phyloP scores from a whole-genome alignment of 305 asterid genomes.

The Caryopteris hybrid region DNA sequence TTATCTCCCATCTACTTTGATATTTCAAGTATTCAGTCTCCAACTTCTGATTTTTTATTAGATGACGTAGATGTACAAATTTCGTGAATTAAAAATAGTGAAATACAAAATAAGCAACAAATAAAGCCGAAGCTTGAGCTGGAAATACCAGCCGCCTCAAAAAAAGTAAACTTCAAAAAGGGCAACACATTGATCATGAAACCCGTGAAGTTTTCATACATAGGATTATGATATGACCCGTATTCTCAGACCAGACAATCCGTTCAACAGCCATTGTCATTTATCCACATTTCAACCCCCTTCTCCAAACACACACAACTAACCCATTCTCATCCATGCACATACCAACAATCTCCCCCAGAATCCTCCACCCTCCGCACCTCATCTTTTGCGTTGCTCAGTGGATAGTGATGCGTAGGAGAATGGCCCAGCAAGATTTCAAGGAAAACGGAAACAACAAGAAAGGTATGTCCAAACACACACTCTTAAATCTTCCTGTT shows the following conservation, averaged over 20 bases:
- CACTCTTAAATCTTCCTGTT: not conserved
- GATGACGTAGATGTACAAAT: too few species aligned
- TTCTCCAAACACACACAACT: not conserved
- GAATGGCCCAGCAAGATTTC: not conserved
- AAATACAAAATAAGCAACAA: not conserved
- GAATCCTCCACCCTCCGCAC: not conserved
- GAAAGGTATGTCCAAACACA: constrained; percentile 19
- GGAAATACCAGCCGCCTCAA: not conserved
- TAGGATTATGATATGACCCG: not conserved
- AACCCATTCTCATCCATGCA: too few species aligned
- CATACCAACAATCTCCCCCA: too few species aligned
- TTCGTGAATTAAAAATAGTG: not conserved
- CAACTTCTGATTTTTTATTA: too few species aligned
- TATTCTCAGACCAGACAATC: not conserved
- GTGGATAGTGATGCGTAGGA: not conserved
- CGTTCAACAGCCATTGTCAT: not conserved
- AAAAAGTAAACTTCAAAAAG: not conserved
- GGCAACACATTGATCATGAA: constrained; percentile 9
- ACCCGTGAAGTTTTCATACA: constrained; percentile 27
- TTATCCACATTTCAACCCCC: not conserved
- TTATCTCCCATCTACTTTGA: too few species aligned
- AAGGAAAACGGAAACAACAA: not conserved
- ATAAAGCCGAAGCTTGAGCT: not conserved
- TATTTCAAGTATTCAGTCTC: too few species aligned
- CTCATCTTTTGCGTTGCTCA: not conserved